These are phyloP conservation scores for Trypanosoma scelopori DNA, from an alignment of 208 protist species.

Conservation along the genomic window DNA sequence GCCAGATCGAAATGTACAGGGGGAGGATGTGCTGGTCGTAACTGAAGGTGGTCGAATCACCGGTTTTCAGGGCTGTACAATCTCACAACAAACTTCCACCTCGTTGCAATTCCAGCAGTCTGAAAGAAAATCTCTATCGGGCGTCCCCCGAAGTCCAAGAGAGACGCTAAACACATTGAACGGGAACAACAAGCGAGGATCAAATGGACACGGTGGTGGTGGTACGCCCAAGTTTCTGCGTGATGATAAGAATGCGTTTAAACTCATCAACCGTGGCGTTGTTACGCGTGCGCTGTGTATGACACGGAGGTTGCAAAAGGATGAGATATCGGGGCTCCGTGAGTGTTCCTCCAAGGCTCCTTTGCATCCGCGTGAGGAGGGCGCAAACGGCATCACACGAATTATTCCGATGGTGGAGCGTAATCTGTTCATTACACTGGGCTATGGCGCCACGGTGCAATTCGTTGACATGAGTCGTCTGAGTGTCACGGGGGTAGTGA, in stretches of 20 bases:
- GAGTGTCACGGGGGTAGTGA: conserved; percentile 8
- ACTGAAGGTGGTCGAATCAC: conserved; percentile 35
- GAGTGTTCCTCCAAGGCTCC: background rate
- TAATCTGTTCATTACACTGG: conserved; percentile 33
- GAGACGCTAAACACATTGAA: background rate
- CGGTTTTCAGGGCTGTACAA: conserved; percentile 23
- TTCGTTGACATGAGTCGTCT: conserved; percentile 34
- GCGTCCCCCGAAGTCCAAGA: conserved; percentile 7
- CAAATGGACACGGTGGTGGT: background rate
- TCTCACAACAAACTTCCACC: conserved; percentile 17
- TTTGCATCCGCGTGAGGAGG: conserved; percentile 2
- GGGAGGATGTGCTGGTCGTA: conserved; percentile 37
- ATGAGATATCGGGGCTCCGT: conserved; percentile 8
- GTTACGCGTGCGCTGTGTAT: conserved; percentile 7
- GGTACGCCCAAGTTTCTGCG: background rate
- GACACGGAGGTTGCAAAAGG: conserved; percentile 18
- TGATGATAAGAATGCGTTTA: background rate
- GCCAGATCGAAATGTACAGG: conserved; percentile 27
- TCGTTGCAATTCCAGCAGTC: background rate
- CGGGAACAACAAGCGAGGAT: background rate
- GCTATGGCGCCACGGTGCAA: conserved; percentile 40
- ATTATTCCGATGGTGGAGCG: conserved; percentile 32
- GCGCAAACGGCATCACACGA: conserved; percentile 33
- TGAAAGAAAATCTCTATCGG: conserved; percentile 3
- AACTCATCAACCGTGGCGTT: conserved; percentile 12